Evolutionary conservation across 345 rosid species (phyloP).

Genomic region (Bruguiera parviflora): DNA sequence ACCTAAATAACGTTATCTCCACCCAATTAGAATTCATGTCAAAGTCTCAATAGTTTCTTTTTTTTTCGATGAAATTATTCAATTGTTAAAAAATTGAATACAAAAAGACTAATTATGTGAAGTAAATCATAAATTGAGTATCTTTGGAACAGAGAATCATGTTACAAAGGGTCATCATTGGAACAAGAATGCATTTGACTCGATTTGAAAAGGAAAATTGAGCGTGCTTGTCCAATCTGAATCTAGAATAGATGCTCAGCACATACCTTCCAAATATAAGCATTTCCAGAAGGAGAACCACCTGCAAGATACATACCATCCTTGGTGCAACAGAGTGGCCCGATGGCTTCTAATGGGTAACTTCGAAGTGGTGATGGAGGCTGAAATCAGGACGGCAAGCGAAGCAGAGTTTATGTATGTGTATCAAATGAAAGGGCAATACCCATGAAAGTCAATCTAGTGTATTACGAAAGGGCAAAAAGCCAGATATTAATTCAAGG

Average conservation of each 20-base stretch:
- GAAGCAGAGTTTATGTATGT: background rate
- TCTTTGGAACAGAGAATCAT: background rate
- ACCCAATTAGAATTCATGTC: constrained; percentile 3
- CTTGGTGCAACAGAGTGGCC: constrained; percentile 42
- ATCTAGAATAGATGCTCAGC: background rate
- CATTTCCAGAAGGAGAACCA: constrained; percentile 49
- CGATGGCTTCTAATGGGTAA: constrained; percentile 51
- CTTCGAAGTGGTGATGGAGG: constrained; percentile 40
- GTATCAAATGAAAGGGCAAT: background rate
- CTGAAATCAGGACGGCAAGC: constrained; percentile 21
- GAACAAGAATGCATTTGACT: background rate
- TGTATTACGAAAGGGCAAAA: background rate
- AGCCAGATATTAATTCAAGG: background rate
- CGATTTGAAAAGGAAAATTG: too few species aligned
- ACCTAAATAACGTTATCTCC: constrained; percentile 29
- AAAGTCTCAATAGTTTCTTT: background rate
- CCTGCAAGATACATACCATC: constrained; percentile 50
- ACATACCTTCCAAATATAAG: constrained; percentile 53
- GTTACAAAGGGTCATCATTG: background rate
- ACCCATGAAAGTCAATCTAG: too few species aligned
- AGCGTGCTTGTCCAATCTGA: background rate
- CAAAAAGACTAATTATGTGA: too few species aligned
- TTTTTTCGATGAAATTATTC: too few species aligned
- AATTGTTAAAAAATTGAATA: too few species aligned
- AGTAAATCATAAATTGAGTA: background rate